Base-by-base conservation (phyloP, 2,329 filamentous ascomycete genomes). In the Dactylellina leptospora region DNA sequence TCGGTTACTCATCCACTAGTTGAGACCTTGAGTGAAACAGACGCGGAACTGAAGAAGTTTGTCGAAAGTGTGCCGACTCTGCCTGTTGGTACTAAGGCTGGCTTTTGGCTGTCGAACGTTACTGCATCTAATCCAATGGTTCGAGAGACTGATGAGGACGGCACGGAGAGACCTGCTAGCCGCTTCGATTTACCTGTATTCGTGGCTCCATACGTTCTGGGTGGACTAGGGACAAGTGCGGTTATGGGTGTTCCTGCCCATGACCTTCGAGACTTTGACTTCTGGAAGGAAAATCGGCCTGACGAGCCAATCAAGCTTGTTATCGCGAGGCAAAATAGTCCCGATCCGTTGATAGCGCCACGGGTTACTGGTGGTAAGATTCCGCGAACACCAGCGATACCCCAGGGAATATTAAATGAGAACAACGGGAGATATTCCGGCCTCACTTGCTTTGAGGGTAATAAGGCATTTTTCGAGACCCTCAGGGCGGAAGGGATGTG, bases 191-290 rank as follows among this genome's bases (percentile, higher is more conserved):
- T 96, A 3, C 91, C 92, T 0, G 83, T 96, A 3, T 96, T 89
- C 77, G 89, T 91, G 20, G 91, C 92, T 8, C 88, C 91, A 0
- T 96, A 96, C 77, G 92, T 96, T 9, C 82, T 96, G 3, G 89
- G 89, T 23, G 90, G 92, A 77, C 95, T 96, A 75, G 91, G 92
- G 13, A 90, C 92, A 75, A 92, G 92, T 0, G 92, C 92, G 8
- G 89, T 96, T 1, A 96, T 96, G 92, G 92, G 92, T 44, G 92
- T 96, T 5, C 92, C 92, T 0, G 92, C 88, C 1, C 92, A 96
- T 77, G 92, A 96, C 79, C 78, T 84, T 3, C 85, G 91, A 56
- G 92, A 96, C 76, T 83, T 90, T 79, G 85, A 86, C 1, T 96
- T 96, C 78, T 96, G 91, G 89, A 87, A 84, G 75, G 82, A 87